A percentile compares a stretch with the other conserved stretches of the same genome.
phyloP scores from a whole-genome alignment of 768 basidiomycete genomes.

The Termitomyces sp. region DNA sequence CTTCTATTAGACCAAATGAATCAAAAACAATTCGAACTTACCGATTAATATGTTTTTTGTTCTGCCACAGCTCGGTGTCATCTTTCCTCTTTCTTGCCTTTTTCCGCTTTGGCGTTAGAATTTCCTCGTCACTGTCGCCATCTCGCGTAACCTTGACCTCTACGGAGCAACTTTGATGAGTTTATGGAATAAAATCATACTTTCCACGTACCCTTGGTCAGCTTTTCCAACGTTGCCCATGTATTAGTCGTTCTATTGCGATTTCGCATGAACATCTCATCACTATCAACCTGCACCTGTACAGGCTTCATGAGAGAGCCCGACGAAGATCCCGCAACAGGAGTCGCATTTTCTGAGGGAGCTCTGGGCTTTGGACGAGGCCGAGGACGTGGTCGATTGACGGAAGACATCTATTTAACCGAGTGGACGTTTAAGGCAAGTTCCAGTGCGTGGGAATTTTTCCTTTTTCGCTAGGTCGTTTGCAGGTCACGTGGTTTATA shows the following conservation, averaged over 20 bases:
- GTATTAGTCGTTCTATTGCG: constrained; percentile 47
- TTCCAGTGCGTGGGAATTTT: constrained; percentile 41
- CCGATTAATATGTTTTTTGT: constrained; percentile 36
- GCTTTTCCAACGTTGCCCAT: constrained; percentile 60
- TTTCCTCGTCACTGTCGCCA: constrained; percentile 28
- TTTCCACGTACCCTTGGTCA: constrained; percentile 48
- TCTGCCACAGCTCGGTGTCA: constrained; percentile 41
- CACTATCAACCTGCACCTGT: constrained; percentile 46
- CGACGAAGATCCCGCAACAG: constrained; percentile 20
- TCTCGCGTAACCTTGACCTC: constrained; percentile 10
- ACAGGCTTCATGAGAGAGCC: constrained; percentile 13
- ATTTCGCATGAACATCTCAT: constrained; percentile 71
- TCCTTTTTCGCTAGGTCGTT: constrained; percentile 23
- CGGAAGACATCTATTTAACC: constrained; percentile 27
- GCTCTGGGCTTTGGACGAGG: constrained; percentile 44
- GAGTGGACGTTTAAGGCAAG: constrained; percentile 28
- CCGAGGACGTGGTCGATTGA: constrained; percentile 40
- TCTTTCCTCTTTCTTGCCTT: constrained; percentile 37
- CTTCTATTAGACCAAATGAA: not conserved
- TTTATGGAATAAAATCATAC: not conserved
- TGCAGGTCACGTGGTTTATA: constrained; percentile 31
- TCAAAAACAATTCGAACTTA: constrained; percentile 23
- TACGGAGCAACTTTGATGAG: not conserved
- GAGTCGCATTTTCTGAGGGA: constrained; percentile 11
- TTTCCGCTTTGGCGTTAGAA: constrained; percentile 30